Evolutionary conservation across 75 land plant genomes (phyloP).

Genomic region (Pinus albicaulis): DNA sequence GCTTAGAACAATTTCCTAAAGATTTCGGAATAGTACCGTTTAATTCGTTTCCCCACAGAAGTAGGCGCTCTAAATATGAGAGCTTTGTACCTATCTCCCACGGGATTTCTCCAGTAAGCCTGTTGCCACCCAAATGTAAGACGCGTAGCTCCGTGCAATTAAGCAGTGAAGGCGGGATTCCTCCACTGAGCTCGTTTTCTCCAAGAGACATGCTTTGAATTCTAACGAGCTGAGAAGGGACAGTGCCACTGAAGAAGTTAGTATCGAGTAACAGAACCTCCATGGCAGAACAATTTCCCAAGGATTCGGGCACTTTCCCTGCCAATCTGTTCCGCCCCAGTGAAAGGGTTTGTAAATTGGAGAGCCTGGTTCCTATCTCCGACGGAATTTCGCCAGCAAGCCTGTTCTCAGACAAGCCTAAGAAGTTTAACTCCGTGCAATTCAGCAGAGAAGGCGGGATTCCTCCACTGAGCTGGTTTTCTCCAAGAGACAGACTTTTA

Average conservation of each 20-base stretch:
- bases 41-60: neutral
- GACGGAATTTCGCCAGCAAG: too few species aligned
- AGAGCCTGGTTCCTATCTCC: too few species aligned
- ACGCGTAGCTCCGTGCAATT: too few species aligned
- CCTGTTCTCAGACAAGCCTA: too few species aligned
- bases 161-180: too few species aligned
- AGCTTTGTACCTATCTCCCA: neutral
- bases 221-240: slow-evolving; percentile 10
- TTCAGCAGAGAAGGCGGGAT: too few species aligned
- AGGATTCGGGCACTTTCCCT: slow-evolving; percentile 4
- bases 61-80: neutral
- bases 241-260: slow-evolving; percentile 19
- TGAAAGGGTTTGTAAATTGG: neutral
- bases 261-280: slow-evolving; percentile 6
- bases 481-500: too few species aligned
- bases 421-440: too few species aligned
- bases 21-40: slow-evolving; percentile 6
- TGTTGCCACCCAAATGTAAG: too few species aligned
- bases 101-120: neutral
- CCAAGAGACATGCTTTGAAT: slow-evolving; percentile 16
- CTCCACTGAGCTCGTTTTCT: slow-evolving; percentile 1
- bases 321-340: neutral
- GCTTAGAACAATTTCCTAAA: slow-evolving; percentile 12
- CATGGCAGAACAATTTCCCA: slow-evolving; percentile 17
- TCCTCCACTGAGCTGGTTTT: too few species aligned